phyloP scores from a whole-genome alignment of 345 rosid genomes.

The Arabidopsis arenosa region DNA sequence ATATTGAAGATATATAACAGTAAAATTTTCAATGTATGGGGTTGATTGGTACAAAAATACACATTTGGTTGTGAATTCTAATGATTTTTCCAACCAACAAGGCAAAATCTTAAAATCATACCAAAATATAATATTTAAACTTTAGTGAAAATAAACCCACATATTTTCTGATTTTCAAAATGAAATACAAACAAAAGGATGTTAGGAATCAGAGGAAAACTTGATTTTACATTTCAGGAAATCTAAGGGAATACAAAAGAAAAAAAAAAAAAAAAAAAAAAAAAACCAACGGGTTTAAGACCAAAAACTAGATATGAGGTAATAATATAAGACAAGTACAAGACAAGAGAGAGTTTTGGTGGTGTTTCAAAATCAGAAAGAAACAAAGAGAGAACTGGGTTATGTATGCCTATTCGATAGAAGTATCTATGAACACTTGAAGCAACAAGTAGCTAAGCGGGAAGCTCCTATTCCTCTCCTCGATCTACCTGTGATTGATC shows the following conservation, averaged over 20 bases:
- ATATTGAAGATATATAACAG: too few species aligned
- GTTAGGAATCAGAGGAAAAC: constrained; percentile 24
- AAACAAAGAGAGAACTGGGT: constrained; percentile 31
- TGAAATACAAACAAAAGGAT: constrained; percentile 26
- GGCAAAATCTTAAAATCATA: too few species aligned
- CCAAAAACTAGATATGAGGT: constrained; percentile 29
- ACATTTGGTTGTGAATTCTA: too few species aligned
- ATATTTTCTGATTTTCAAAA: neutral
- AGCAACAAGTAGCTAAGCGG: constrained; percentile 40
- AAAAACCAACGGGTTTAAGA: constrained; percentile 1
- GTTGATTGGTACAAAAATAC: too few species aligned
- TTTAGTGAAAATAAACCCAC: neutral
- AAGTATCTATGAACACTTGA: constrained; percentile 46
- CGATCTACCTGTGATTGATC: constrained; percentile 34
- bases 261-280: neutral
- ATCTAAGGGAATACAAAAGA: constrained; percentile 27
- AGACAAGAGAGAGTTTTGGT: constrained; percentile 27
- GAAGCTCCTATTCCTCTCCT: constrained; percentile 40
- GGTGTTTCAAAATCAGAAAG: constrained; percentile 32
- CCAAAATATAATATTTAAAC: neutral
- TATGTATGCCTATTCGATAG: constrained; percentile 43
- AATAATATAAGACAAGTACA: constrained; percentile 43
- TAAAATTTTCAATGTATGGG: too few species aligned
- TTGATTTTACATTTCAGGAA: constrained; percentile 41
- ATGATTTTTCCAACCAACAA: too few species aligned